phyloP scores from a whole-genome alignment of 2,329 filamentous ascomycete species.

The Fusarium sp. region DNA sequence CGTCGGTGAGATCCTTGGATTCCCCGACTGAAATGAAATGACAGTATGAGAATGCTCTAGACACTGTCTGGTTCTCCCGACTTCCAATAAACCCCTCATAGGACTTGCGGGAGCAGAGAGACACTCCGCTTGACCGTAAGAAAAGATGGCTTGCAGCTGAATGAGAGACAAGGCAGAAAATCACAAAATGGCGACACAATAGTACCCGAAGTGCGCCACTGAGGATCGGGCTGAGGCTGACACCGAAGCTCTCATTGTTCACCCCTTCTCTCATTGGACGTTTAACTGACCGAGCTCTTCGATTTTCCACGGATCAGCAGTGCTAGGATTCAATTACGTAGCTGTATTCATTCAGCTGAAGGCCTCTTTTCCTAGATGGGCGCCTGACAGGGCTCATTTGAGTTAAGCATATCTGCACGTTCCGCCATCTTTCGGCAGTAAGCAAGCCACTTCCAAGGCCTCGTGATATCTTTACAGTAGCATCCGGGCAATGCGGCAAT shows the following conservation, averaged over 20 bases:
- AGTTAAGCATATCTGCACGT: conserved; percentile 8
- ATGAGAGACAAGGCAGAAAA: not conserved
- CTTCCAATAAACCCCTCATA: not conserved
- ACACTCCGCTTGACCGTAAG: not conserved
- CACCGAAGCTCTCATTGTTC: not conserved
- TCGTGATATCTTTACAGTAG: not conserved
- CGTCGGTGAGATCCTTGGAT: not conserved
- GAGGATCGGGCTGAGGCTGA: not conserved
- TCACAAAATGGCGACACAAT: not conserved
- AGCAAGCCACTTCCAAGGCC: conserved; percentile 3
- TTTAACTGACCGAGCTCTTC: not conserved
- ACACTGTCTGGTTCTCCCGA: not conserved
- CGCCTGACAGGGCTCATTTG: not conserved
- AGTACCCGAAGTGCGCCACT: not conserved
- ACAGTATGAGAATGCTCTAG: not conserved
- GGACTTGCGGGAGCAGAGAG: not conserved
- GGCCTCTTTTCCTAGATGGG: not conserved
- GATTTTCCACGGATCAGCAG: not conserved
- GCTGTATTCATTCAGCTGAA: not conserved
- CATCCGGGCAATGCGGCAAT: not conserved
- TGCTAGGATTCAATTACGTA: not conserved
- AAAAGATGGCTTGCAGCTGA: not conserved
- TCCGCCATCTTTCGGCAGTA: not conserved
- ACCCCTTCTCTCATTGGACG: not conserved
- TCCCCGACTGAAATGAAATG: not conserved